Base-by-base conservation (phyloP, 805 yeast species). In the Hagleromyces aurorensis region DNA sequence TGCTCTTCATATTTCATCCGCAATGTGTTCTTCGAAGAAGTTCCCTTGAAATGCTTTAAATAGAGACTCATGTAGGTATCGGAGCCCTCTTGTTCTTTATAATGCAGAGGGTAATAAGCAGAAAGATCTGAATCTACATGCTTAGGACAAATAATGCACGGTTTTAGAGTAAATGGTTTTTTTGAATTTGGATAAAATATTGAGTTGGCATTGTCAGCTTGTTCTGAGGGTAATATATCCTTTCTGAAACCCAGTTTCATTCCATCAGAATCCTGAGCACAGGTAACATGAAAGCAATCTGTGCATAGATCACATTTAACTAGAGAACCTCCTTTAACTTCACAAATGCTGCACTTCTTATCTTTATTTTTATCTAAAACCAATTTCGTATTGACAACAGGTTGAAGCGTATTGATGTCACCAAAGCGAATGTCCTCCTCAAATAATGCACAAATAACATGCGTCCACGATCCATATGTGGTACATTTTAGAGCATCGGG, bases 401-500 rank as follows among this genome's bases (percentile, higher is more conserved):
- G 78, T 38, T 74, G 77, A 38, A 75, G 27, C 9, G 55, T 25
- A 13, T 47, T 36, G 1, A 62, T 19, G 37, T 65, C 59, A 0
- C 65, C 72, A 46, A 67, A 72, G 16, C 52, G 55, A 4, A 67
- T 49, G n/a, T 60, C 57, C 4, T 69, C 55, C 16, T 61, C 59
- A 48, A 76, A 75, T 0, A 80, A 28, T 0, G 87, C 77, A 56
- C 96, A 86, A 3, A 71, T 37, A 3, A 78, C 58, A 59, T 86
- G 96, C 19, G 76, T 74, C 96, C 96, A 86, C 34, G 66, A 63
- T 1, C 82, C 82, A 32, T 65, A 70, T 4, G 48, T 41, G 0
- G 91, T 74, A n/a, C 84, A 65, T 45, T 81, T 80, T 43, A 84
- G 51, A 17, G 75, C 82, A 43, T 79, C 87, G 0, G 82, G 76